A percentile compares a stretch with the other conserved stretches of the same genome.
phyloP scores from a whole-genome alignment of 1,284 basidiomycete species.

The Leccinum subrobustum region DNA sequence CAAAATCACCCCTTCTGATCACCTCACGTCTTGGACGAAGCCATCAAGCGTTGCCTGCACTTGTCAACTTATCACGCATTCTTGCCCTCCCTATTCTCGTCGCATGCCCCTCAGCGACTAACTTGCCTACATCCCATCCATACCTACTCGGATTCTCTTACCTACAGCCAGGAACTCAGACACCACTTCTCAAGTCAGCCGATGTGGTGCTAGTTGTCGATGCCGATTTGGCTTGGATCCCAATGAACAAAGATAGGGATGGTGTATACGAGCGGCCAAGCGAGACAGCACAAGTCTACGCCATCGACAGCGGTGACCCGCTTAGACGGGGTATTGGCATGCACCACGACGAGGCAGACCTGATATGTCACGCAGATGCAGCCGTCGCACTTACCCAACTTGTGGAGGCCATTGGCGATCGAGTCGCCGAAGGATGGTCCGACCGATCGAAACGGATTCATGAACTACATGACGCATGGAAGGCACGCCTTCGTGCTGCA shows the following conservation, averaged over 20 bases:
- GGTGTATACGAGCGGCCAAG: slow-evolving; percentile 35
- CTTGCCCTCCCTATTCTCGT: slow-evolving; percentile 57
- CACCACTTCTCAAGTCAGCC: slow-evolving; percentile 47
- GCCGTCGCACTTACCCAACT: slow-evolving; percentile 54
- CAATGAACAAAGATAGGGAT: slow-evolving; percentile 41
- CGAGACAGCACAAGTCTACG: slow-evolving; percentile 48
- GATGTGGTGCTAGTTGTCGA: slow-evolving; percentile 67
- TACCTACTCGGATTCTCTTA: slow-evolving; percentile 51
- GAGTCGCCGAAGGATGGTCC: slow-evolving; percentile 9
- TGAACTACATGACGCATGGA: slow-evolving; percentile 29
- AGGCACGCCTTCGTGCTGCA: slow-evolving; percentile 19
- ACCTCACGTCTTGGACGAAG: slow-evolving; percentile 65
- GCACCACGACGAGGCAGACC: slow-evolving; percentile 55
- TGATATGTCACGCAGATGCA: slow-evolving; percentile 57
- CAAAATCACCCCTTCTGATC: slow-evolving; percentile 60
- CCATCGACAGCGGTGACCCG: slow-evolving; percentile 63
- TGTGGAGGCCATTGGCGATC: slow-evolving; percentile 31
- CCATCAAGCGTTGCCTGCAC: slow-evolving; percentile 43
- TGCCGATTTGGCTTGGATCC: slow-evolving; percentile 67
- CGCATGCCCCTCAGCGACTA: slow-evolving; percentile 51
- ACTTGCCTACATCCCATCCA: slow-evolving; percentile 57
- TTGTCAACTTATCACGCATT: slow-evolving; percentile 47
- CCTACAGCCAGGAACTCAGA: slow-evolving; percentile 42
- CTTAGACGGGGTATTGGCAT: slow-evolving; percentile 53
- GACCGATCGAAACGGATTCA: slow-evolving; percentile 11